Conservation (phyloP, 78 protist species). For the Paratrimastix pyriformis region DNA sequence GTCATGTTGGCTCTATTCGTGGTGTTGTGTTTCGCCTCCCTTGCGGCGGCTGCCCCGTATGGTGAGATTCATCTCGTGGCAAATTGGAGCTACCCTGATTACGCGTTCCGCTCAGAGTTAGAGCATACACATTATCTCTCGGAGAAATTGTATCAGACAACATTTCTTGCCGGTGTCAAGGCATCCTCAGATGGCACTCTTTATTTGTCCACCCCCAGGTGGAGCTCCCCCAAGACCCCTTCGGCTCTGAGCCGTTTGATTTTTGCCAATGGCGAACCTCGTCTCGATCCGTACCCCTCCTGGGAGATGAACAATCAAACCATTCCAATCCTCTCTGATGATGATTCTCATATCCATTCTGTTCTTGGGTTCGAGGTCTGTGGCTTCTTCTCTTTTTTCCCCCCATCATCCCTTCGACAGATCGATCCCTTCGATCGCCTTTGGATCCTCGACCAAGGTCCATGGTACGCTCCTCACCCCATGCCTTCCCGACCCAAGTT, state of each 20-base stretch:
- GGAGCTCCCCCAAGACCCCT: neutral
- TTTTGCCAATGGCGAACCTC: neutral
- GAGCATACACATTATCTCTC: neutral
- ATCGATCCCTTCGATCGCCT: neutral
- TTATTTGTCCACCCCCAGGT: neutral
- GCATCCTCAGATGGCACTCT: neutral
- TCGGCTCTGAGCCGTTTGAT: neutral
- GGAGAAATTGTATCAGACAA: neutral
- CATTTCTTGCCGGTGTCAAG: neutral
- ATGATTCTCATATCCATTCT: neutral
- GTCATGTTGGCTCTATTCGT: no score
- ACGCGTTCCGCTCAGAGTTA: neutral
- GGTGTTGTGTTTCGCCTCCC: no score
- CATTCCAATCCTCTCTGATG: neutral
- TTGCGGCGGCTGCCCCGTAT: no score
- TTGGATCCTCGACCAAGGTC: constrained; percentile 16
- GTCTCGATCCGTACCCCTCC: neutral
- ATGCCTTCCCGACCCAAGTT: neutral
- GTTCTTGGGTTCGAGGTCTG: constrained; percentile 2
- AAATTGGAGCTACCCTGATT: neutral
- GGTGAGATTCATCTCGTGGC: no score
- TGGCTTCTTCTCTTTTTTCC: no score
- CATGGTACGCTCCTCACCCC: neutral
- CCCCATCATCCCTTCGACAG: no score
- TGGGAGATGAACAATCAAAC: constrained; percentile 12